Base-by-base conservation (phyloP, 768 basidiomycete genomes). In the Clitopilus passeckerianus region DNA sequence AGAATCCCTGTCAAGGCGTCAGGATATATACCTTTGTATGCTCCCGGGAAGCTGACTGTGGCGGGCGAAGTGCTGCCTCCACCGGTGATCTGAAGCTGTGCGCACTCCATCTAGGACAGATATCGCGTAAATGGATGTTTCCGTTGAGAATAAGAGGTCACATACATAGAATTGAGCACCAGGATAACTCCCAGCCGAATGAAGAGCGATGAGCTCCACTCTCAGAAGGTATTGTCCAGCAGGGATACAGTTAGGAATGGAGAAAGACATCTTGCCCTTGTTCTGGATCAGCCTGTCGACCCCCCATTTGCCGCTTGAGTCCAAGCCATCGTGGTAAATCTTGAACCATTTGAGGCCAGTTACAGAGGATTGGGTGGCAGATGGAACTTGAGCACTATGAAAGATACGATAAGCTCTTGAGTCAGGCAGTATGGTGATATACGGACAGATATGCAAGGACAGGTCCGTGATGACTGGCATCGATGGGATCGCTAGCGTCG, bases 101-200 rank as follows among this genome's bases (percentile, higher is more conserved):
- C 79, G 59, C 80, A 81, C 56, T 75, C 74, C 76, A 80, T 77
- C 76, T 80, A 56, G 27, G 57, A 43, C 46, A 14, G 30, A 3
- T n/a, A 8, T 41, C 23, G 16, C 46, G 44, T 35, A 57, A 9
- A 30, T 16, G 44, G 6, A 18, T 18, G 57, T 41, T 46, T 52
- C 16, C 20, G 15, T 52, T 63, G 18, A 23, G 23, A 56, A 22
- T 7, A 60, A 62, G 41, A 63, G 64, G 23, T 7, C 27, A 67
- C 72, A 56, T 56, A 78, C 81, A 64, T 82, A 85, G 70, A 85
- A 73, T 61, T 84, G 81, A 18, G 83, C 82, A 41, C 83, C 82
- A 53, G 80, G 80, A 63, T 81, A 82, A 43, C 60, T 71, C 8
- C 59, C 57, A 0, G 78, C 79, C 12, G 66, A 77, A 64, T 78